Base-by-base conservation (phyloP, 306 rosid genomes). In the Quercus bicolor region DNA sequence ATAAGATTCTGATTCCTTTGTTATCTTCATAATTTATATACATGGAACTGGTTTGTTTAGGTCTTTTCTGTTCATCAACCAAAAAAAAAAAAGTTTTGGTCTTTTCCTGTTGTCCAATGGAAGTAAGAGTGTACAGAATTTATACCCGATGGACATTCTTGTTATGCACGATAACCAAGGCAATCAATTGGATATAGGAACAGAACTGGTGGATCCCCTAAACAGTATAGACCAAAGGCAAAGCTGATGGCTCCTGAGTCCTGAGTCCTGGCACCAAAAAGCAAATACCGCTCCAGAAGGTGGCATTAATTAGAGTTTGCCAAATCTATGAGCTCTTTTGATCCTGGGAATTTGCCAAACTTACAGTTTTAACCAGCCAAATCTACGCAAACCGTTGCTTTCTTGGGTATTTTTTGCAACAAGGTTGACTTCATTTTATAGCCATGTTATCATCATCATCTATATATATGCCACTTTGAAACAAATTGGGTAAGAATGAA, bases 311-410 rank as follows among this genome's bases (percentile, higher is more conserved):
- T 80, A 16, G 11, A 64, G 56, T 75, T 72, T 16, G 85, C 77
- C 77, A 70, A 48, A 69, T 28, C 34, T 64, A 48, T 7, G 48
- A 55, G 16, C 48, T 72, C 51, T 40, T 43, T 37, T 79, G 73
- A 59, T 24, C 45, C 72, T 14, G 79, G 29, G 31, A 18, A 14
- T 29, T 61, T 33, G 70, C 48, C 54, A 8, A 8, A 53, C 76
- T 76, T 80, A 14, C 79, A 76, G 72, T 76, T 18, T 81, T 51
- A 2, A 68, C 15, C 12, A n/a, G 31, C 88, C 75, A 76, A 68
- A 80, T 75, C 75, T 68, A 57, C 29, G 84, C 72, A 66, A 79
- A 56, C 86, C 26, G 83, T 77, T 79, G 83, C 43, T 5, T 9
- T 24, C 55, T 43, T 45, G 31, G 15, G 23, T 33, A 5, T 61